A percentile compares a stretch with the other conserved stretches of the same genome.
phyloP scores from a whole-genome alignment of 2,329 filamentous ascomycete genomes.

The Exophiala sp. region DNA sequence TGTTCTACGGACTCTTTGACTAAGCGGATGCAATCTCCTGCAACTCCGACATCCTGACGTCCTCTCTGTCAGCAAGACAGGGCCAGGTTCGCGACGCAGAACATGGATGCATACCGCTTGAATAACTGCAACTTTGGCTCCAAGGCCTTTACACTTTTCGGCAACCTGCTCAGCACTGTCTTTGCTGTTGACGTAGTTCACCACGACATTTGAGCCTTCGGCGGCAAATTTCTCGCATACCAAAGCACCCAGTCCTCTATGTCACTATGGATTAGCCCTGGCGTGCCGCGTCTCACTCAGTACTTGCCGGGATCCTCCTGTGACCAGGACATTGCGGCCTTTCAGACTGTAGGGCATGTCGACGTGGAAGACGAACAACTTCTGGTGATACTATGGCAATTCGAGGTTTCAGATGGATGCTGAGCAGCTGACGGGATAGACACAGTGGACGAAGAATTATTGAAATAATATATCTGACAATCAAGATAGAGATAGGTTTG shows the following conservation, averaged over 20 bases:
- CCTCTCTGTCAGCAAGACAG: constrained; percentile 11
- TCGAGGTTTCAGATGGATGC: not conserved
- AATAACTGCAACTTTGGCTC: constrained; percentile 54
- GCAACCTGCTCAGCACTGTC: constrained; percentile 59
- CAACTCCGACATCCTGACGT: constrained; percentile 57
- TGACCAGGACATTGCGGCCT: constrained; percentile 61
- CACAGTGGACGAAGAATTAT: too few species aligned
- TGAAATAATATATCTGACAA: too few species aligned
- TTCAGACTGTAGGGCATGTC: constrained; percentile 62
- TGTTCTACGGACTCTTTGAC: constrained; percentile 57
- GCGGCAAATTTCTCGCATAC: constrained; percentile 65
- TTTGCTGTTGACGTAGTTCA: constrained; percentile 68
- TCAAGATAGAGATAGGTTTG: too few species aligned
- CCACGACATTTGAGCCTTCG: constrained; percentile 64
- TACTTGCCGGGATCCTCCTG: constrained; percentile 59
- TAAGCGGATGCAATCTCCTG: constrained; percentile 56
- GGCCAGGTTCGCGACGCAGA: not conserved
- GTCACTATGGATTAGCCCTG: not conserved
- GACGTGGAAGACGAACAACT: not conserved
- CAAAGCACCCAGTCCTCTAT: constrained; percentile 67
- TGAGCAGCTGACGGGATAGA: not conserved
- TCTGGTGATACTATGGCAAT: too few species aligned
- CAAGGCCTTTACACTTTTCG: constrained; percentile 51
- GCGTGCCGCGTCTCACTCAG: not conserved
- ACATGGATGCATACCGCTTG: constrained; percentile 51